Base-by-base conservation (phyloP, 495 filamentous ascomycete species). In the Penicillium lividum region DNA sequence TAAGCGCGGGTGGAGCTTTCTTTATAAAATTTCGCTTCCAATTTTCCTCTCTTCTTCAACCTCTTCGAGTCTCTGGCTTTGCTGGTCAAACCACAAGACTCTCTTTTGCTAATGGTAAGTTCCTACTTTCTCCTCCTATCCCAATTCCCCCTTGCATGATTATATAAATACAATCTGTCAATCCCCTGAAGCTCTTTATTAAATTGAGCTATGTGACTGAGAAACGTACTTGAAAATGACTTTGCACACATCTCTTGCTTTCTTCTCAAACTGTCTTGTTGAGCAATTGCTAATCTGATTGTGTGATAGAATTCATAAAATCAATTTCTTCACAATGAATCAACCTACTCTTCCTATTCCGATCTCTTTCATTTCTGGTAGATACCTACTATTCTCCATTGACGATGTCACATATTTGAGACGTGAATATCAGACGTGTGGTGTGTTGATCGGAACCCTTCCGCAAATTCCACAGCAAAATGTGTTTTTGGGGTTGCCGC, bases 391-490 rank as follows among this genome's bases (percentile, higher is more conserved):
- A 63, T 97, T 95, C 77, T 91, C 93, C 68, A 84, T 90, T 67
- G 83, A 93, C 57, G 85, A 84, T 47, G 86, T 95, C 47, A 89
- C 89, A 66, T 86, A 91, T 76, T 77, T 96, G 57, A 87, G 94
- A 59, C 84, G 86, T 33, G 79, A 85, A 63, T 81, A 97, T 74
- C 85, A 92, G 70, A 95, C 97, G 65, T 91, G 90, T 65, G 92
- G 92, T 51, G 90, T 94, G 25, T 77, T 97, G 48, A 88, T 88
- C 47, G 94, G 94, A 43, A 90, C 88, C 3, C 84, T 97, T 42
- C 92, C 95, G 3, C 94, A 97, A 73, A 84, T 88, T 43, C 92
- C 93, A 6, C 91, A 93, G 63, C 94, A 98, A 72, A 98, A 97
- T 78, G 81, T 97, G 51, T 97, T 98, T 69, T 81, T 92, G 56